phyloP scores from a whole-genome alignment of 305 asterid genomes.

The Withania somnifera region DNA sequence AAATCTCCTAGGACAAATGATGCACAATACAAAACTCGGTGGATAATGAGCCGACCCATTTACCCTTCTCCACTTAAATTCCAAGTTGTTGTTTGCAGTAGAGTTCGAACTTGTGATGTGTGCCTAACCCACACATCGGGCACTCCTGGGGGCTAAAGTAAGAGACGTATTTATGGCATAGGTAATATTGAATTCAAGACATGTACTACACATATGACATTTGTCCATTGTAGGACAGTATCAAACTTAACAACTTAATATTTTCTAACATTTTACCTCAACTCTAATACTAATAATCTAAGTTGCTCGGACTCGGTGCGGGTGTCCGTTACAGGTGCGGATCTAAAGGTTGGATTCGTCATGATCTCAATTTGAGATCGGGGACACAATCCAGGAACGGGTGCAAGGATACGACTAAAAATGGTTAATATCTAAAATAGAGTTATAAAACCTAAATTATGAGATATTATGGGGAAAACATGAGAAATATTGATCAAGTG shows the following conservation, averaged over 20 bases:
- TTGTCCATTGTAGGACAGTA: neutral
- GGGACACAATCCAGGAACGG: too few species aligned
- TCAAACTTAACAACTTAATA: neutral
- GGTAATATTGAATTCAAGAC: neutral
- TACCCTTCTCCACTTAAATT: neutral
- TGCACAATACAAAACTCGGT: neutral
- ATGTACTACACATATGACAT: neutral
- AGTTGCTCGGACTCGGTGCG: too few species aligned
- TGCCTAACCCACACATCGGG: neutral
- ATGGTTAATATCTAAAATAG: too few species aligned
- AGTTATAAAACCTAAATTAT: too few species aligned
- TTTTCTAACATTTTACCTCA: neutral
- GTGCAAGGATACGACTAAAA: too few species aligned
- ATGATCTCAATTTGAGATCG: too few species aligned
- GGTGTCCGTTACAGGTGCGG: too few species aligned
- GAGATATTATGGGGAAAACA: too few species aligned
- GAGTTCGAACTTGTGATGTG: neutral
- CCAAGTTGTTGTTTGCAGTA: neutral
- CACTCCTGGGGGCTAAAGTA: neutral
- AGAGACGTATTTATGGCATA: neutral
- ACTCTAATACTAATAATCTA: neutral
- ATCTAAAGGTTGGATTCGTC: too few species aligned
- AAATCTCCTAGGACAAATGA: neutral
- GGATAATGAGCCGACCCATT: neutral
- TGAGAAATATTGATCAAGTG: too few species aligned